Base-by-base conservation (phyloP, 495 filamentous ascomycete genomes). In the Corynascus novoguineensis region DNA sequence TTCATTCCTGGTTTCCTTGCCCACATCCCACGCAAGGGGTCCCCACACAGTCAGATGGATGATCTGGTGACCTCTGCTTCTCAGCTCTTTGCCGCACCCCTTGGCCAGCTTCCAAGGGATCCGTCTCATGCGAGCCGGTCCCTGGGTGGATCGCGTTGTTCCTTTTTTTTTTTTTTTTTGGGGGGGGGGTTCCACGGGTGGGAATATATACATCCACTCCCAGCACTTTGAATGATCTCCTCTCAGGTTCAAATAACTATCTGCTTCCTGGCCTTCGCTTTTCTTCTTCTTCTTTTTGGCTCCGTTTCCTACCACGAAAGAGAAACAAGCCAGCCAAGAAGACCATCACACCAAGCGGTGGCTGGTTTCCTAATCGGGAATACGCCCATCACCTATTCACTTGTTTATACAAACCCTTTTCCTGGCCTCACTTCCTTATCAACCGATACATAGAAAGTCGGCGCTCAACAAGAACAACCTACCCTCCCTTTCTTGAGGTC, bases 21-120 rank as follows among this genome's bases (percentile, higher is more conserved):
- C 50, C 59, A 50, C 54, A 22, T 61, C 54, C 47, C 58, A 29
- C 54, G 19, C 47, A 55, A 53, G 62, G n/a, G 57, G 65, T 71
- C 63, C 61, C 67, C 68, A 67, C 68, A 59, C 68, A 58, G 60
- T 60, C 61, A 68, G 65, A 71, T 66, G 67, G 61, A 59, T 69
- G 67, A 70, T 63, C 68, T 50, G 65, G 67, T 71, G 68, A 71
- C 68, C 68, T 59, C 58, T 54, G 35, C n/a, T 46, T 63, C 60
- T 64, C 65, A 69, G 67, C 68, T 65, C 54, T 68, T 60, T n/a
- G 50, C 63, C 24, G 62, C 51, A 51, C 62, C 60, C n/a, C 63
- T 62, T 56, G 58, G 53, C 37, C 55, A 57, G 24, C 41, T 59
- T 58, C 38, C 45, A 29, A 58, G 50, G 59, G 45, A 51, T 50